Base-by-base conservation (phyloP, 2,329 filamentous ascomycete species). In the Diplodia scrobiculata region DNA sequence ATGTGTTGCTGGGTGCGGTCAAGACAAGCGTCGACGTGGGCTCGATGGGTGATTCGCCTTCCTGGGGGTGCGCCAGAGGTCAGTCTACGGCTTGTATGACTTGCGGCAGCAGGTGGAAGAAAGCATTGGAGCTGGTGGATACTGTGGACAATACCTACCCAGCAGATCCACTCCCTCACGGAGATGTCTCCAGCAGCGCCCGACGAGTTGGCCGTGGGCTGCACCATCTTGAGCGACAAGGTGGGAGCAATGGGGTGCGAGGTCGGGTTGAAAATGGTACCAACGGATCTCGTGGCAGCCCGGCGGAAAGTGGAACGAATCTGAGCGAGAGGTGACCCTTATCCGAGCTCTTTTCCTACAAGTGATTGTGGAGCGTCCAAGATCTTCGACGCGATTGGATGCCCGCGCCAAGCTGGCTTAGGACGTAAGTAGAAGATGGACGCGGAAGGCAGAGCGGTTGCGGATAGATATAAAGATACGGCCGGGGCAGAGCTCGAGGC, bases 1-100 rank as follows among this genome's bases (percentile, higher is more conserved):
- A 90, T 45, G 79, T 82, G 34, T 79, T 79, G 29, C 74, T 73
- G 1, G 85, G 83, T 2, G 86, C 86, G 0, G 88, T 90, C 53
- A 90, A 77, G 13, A 90, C 88, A 3, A 89, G 72, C 0, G 88
- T 90, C 1, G 82, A 83, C 0, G 88, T 90, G 17, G 85, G 85
- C 73, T 90, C 88, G 60, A 76, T 76, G n/a, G 82, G 74, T 17
- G 77, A 72, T 0, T 79, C 80, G 32, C 32, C 38, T 4, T 38
- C 63, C 66, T 67, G 41, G 55, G 32, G 11, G 45, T 21, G 36
- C 19, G 53, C 19, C 21, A n/a, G n/a, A 5, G 21, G 29, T 63
- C 1, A 63, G 60, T 29, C 25, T 41, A 14, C 1, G 29, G 11
- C 5, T n/a, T 11, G n/a, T n/a, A 6, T 19, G 38, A 25, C 34